phyloP scores from a whole-genome alignment of 768 basidiomycete species.

The Exidia glandulosa region DNA sequence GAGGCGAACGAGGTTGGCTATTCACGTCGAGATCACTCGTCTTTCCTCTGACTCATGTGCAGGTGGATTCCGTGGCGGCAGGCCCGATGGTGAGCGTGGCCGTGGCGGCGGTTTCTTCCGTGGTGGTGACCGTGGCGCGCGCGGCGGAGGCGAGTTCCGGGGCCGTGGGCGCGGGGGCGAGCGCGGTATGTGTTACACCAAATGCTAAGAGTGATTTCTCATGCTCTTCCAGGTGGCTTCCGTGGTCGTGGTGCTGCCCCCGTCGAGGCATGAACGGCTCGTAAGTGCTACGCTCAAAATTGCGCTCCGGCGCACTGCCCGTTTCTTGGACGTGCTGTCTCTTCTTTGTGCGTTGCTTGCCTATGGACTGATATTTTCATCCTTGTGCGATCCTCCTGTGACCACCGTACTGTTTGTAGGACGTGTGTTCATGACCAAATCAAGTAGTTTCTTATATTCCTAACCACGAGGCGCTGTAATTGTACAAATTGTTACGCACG shows the following conservation, averaged over 20 bases:
- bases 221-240: not conserved
- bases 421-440: too few relatives aligned
- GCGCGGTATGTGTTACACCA: slow-evolving; percentile 7
- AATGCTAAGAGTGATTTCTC: not conserved
- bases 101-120: slow-evolving; percentile 26
- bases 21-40: slow-evolving; percentile 17
- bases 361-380: too few relatives aligned
- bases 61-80: slow-evolving; percentile 31
- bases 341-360: too few relatives aligned
- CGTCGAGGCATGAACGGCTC: not conserved
- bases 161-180: slow-evolving; percentile 18
- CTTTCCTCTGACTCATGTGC: slow-evolving; percentile 22
- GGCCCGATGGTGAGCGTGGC: slow-evolving; percentile 23
- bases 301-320: too few relatives aligned
- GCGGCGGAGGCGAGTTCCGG: slow-evolving; percentile 5
- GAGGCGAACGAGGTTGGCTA: slow-evolving; percentile 20
- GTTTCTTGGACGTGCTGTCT: too few relatives aligned
- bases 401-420: too few relatives aligned
- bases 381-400: too few relatives aligned
- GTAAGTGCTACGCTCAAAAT: too few relatives aligned
- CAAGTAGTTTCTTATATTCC: too few relatives aligned
- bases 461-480: too few relatives aligned
- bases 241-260: not conserved
- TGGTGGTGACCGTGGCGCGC: slow-evolving; percentile 17
- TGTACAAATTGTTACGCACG: too few relatives aligned